Evolutionary conservation across 129 eudicot species (phyloP), one percentile per base, ranked within the genome.

Genomic region (Pseudognaphalium luteoalbum): DNA sequence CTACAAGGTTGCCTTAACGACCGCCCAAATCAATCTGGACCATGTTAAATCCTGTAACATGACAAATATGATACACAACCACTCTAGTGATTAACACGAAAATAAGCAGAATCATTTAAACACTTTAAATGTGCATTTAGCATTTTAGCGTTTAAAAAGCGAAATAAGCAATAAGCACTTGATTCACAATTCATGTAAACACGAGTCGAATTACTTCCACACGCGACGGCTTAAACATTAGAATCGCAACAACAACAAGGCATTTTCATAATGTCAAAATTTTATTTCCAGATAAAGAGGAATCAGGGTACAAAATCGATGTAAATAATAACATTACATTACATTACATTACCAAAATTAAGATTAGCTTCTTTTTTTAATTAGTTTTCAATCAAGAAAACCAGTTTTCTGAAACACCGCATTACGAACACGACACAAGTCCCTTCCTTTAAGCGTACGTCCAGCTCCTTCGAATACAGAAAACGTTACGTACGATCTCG

Each of bases 391-490:
- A 76, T 93, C 96, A 14, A 90, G 78, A 75, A 93, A 93, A 83
- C 98, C 98, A 70, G 98, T 93, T 75, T 87, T 84, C 75, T 85
- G 96, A 71, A 90, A 86, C 73, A 93, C 96, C 21, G 95, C 95
- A 71, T 88, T 93, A 12, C 98, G 84, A 66, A 93, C 95, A 4
- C 87, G 84, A 22, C 96, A 83, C 79, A 93, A 70, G 61, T 90
- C 98, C 71, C 98, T 78, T 14, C 98, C 98, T 80, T 93, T 93
- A 29, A 93, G 89, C 37, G 96, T 93, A 75, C 96, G 82, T 9
- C 96, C 98, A 29, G 79, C 96, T 71, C 98, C 96, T 64, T 93
- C 98, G 21, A 90, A 85, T 57, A 93, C 96, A 47, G 98, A 93
- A 83, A 90, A 88, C 34, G 96, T 86, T 83, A 85, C 92, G 74